Evolutionary conservation across 495 filamentous ascomycete genomes (phyloP), one percentile per base, ranked within the genome.

Genomic region (Penicillium atrosanguineum): DNA sequence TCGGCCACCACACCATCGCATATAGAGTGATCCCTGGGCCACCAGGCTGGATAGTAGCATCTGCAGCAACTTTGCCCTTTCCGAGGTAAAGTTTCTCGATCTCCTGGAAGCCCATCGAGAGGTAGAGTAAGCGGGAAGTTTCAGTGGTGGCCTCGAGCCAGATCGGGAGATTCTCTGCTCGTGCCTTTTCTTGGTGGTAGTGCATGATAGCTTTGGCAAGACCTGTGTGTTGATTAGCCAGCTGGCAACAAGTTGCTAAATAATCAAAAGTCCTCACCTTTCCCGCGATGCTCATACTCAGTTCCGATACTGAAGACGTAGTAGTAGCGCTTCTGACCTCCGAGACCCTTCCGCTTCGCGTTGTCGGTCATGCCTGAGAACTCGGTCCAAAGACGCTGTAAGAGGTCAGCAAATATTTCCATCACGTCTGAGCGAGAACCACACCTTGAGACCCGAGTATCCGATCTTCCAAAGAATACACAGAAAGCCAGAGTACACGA

Each of bases 1-100:
- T 44, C 29, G 65, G 65, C 63, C 65, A 66, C 65, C 65, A 65
- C 0, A 71, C 62, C 68, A 71, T 71, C 7, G 63, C 66, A 53
- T 55, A 71, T 2, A 71, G 19, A 0, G 59, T 46, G 7, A 71
- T 36, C 2, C 65, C 63, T 4, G 60, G 44, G 3, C 65, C 65
- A 37, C 52, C 54, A 19, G 46, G 41, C 47, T 69, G 53, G n/a
- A 55, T 14, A 8, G 15, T 56, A n/a, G 60, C 60, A 48, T 69
- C 58, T 5, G 50, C 46, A 48, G 44, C 51, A 23, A 66, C 65
- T 23, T 66, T 66, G 14, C 56, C 55, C 18, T 66, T 63, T 6
- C 65, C 65, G 5, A 69, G 52, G 6, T 53, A 28, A 26, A 69
- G 59, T 31, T 60, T 38, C 9, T 69, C 63, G 5, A 66, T 43